Evolutionary conservation across 192 early-diverging fungal genomes (phyloP), one percentile per base, ranked within the genome.

Genomic region (Backusella mclennaniae): DNA sequence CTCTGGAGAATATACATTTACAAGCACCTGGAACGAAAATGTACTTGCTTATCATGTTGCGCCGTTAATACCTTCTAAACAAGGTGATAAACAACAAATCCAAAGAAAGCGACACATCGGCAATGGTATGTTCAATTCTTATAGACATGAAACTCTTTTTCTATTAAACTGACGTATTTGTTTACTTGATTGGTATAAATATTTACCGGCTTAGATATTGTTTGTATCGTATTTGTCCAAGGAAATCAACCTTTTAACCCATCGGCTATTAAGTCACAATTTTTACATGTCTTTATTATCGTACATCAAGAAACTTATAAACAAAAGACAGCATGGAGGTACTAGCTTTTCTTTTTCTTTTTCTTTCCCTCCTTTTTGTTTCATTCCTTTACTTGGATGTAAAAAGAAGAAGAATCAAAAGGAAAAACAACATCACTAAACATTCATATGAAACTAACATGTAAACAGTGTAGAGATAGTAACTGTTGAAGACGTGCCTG

Each of bases 31-130:
- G 93, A 88, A 92, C 68, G 91, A 91, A 23, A 92, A 91, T 74
- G 85, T 87, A 70, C 84, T 95, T 71, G 92, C 93, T 84, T 95
- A 91, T 79, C 94, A 95, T 76, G 91, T 95, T 1, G 85, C 92
- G 11, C 90, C 94, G 0, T 73, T 94, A 21, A 82, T 95, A 35
- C 94, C 94, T 4, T 92, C 80, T 79, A 88, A 85, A 42, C 85
- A 81, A 17, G 87, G 84, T 19, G 93, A 93, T 77, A 85, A 85
- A 46, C 91, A 93, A 73, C 93, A 95, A 70, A 88, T 90, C 67
- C 87, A 90, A 63, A 78, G 87, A 44, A 90, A 90, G 76, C 53
- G 89, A 26, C 89, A 90, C 73, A 89, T 90, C 52, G 89, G 89
- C 49, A 90, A 90, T 77, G 82, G 82, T 84, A 76, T 63, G 56